Evolutionary conservation across 345 rosid genomes (phyloP), one percentile per base, ranked within the genome.

Genomic region (Psidium guajava): DNA sequence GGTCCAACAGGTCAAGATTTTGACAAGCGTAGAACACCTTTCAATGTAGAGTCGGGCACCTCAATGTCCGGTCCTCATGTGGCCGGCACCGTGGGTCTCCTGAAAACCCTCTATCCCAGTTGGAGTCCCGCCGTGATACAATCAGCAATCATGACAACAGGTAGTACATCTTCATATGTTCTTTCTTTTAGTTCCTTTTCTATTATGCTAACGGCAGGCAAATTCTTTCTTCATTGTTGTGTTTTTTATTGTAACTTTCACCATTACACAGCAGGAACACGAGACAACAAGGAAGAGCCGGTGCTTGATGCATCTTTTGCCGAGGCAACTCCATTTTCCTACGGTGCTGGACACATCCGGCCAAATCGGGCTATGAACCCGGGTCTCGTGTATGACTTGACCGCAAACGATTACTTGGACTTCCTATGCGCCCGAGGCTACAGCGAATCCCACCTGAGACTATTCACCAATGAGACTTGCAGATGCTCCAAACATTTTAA

Each of bases 31-130:
- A 52, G 74, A 20, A 32, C 82, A 8, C 84, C 91, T 10, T 94
- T 83, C 86, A 69, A 54, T 58, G 9, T 61, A 2, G 15, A 54
- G 11, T 92, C 93, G 0, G 95, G 93, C 50, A 93, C 95, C 69
- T 91, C 96, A 36, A 92, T 92, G 93, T 87, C 93, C 18, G 91
- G 93, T 51, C 95, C 93, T 75, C 93, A 90, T 85, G 92, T 94
- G 25, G 49, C 94, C 36, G 93, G 92, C 14, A 83, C 92, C 52
- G 93, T 82, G 25, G 93, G 92, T 52, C 94, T 92, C 14, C 89
- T 94, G 73, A 91, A 88, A 86, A 85, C 90, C 11, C 85, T 91
- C 51, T 86, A 92, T 73, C 93, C 91, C 0, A 52, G 88, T 61
- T 92, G 94, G 95, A 94, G 92, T 47, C 90, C 94, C 1, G 89